Percentiles rank a stretch among this genome's conserved stretches.
Evolutionary conservation across 129 eudicot genomes (phyloP).

Genomic region (Arctium minus): DNA sequence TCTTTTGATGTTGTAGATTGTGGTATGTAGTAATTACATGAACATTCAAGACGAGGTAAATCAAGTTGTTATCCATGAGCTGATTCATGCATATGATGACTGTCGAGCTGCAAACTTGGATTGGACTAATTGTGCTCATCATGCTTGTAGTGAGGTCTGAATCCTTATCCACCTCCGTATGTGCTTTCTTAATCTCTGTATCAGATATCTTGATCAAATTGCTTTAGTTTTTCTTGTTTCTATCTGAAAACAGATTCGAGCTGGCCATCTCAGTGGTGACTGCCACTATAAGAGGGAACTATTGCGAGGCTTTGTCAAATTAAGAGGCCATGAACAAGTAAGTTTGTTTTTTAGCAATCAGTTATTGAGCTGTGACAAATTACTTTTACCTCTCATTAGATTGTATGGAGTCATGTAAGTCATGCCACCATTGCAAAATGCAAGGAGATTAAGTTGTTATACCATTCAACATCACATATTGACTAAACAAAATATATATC

Average conservation of each 20-base stretch:
- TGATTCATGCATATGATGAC: constrained; percentile 95
- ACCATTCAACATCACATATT: not conserved
- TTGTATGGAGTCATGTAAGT: not conserved
- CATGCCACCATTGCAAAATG: not conserved
- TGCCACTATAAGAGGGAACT: constrained; percentile 89
- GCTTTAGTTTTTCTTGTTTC: not conserved
- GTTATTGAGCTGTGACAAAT: not conserved
- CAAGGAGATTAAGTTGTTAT: not conserved
- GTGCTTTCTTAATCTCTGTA: constrained; percentile 9
- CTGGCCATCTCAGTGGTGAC: constrained; percentile 96
- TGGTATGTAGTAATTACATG: constrained; percentile 80
- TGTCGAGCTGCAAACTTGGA: constrained; percentile 88
- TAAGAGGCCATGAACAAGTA: constrained; percentile 90
- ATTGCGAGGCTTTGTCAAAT: constrained; percentile 63
- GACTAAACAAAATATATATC: not conserved
- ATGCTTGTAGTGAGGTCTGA: constrained; percentile 93
- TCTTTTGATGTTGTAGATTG: constrained; percentile 39
- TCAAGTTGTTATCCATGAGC: constrained; percentile 93
- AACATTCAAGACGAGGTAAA: constrained; percentile 74
- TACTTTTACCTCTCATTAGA: not conserved
- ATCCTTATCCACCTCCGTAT: not conserved
- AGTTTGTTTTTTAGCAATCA: constrained; percentile 22
- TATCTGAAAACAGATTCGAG: constrained; percentile 61
- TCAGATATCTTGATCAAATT: constrained; percentile 5
- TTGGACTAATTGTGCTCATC: constrained; percentile 95